phyloP scores from a whole-genome alignment of 495 filamentous ascomycete species.

The Sphaerosporella brunnea region DNA sequence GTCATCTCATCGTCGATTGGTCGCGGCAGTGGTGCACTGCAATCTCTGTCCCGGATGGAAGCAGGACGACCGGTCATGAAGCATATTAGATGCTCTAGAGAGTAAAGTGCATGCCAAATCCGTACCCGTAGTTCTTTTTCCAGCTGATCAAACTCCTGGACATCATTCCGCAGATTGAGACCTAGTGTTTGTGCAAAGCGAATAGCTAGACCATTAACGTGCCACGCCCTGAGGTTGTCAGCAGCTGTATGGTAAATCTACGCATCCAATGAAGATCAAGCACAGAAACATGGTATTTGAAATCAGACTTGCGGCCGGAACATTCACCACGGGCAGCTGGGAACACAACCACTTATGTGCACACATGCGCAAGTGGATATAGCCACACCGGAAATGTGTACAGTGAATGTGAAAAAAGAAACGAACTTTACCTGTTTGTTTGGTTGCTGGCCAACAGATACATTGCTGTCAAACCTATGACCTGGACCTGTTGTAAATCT shows the following conservation, averaged over 20 bases:
- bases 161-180: constrained; percentile 41
- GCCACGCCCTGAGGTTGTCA: constrained; percentile 56
- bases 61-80: constrained; percentile 44
- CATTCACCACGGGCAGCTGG: no score
- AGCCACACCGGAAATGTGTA: no score
- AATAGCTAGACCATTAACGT: constrained; percentile 38
- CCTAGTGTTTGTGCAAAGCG: constrained; percentile 42
- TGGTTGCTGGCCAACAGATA: constrained; percentile 43
- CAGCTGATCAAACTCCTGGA: constrained; percentile 30
- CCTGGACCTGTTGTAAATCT: constrained; percentile 41
- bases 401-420: no score
- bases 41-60: constrained; percentile 37
- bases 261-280: no score
- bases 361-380: no score
- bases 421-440: constrained; percentile 37
- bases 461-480: constrained; percentile 39
- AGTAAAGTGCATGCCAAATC: constrained; percentile 45
- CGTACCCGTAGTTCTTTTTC: constrained; percentile 41
- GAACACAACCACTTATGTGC: no score
- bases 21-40: constrained; percentile 38
- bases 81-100: constrained; percentile 39
- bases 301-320: no score
- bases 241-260: no score
- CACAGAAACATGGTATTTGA: no score
- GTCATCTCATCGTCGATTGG: constrained; percentile 40